Conservation (phyloP, 106 monocot species). For the Vanilla planifolia region DNA sequence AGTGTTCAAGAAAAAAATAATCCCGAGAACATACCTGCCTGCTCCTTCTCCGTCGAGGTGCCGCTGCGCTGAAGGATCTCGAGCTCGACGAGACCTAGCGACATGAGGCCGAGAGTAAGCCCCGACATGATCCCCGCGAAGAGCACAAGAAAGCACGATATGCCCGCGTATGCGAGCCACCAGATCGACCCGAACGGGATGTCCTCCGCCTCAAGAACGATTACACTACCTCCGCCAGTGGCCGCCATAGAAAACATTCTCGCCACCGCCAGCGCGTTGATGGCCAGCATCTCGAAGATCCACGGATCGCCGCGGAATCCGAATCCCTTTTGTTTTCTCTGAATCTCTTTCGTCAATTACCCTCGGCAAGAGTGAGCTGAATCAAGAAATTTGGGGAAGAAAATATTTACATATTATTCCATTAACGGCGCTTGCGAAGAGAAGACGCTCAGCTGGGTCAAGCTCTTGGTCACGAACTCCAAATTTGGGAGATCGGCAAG, state of each 20-base stretch:
- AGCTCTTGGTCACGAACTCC: too few relatives aligned
- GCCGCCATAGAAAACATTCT: slow-evolving; percentile 18
- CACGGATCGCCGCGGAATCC: neutral
- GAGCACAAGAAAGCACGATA: slow-evolving; percentile 82
- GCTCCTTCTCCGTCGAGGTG: slow-evolving; percentile 66
- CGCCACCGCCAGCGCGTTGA: slow-evolving; percentile 25
- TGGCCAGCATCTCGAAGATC: slow-evolving; percentile 21
- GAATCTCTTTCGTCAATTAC: neutral
- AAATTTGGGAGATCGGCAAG: too few relatives aligned
- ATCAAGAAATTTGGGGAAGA: neutral
- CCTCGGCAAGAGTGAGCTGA: neutral
- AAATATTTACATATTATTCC: neutral
- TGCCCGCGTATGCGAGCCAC: slow-evolving; percentile 75
- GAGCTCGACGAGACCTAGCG: slow-evolving; percentile 92
- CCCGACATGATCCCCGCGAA: slow-evolving; percentile 99
- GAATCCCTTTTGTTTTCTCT: neutral
- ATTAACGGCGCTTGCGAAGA: too few relatives aligned
- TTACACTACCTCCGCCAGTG: slow-evolving; percentile 4
- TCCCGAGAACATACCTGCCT: slow-evolving; percentile 51
- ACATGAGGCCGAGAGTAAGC: slow-evolving; percentile 92
- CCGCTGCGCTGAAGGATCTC: slow-evolving; percentile 97
- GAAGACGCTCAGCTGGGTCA: too few relatives aligned
- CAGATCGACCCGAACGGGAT: slow-evolving; percentile 49
- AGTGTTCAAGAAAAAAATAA: neutral
- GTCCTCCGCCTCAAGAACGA: slow-evolving; percentile 30